Evolutionary conservation across 169 alveolate genomes (phyloP).

Genomic region (Eimeria praecox): DNA sequence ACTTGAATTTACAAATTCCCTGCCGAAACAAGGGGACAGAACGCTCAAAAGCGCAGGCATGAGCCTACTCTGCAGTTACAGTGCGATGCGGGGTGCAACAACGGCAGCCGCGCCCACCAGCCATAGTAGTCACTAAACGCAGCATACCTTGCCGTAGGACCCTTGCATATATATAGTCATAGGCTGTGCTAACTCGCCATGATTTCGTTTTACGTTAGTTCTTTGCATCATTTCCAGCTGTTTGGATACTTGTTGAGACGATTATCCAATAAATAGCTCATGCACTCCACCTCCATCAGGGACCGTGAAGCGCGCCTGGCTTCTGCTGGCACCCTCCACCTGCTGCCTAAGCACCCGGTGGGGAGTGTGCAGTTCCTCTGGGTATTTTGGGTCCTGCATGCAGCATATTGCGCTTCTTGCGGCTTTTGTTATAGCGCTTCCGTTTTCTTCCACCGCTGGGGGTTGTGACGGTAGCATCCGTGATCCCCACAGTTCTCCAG

Average conservation of each 20-base stretch:
- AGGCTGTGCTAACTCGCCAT: neutral
- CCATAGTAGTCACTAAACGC: constrained; percentile 64
- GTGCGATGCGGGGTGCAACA: constrained; percentile 79
- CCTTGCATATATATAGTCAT: constrained; percentile 14
- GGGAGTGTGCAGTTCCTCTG: constrained; percentile 60
- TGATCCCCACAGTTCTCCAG: constrained; percentile 67
- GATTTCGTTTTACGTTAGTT: constrained; percentile 9
- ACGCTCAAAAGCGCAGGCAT: constrained; percentile 21
- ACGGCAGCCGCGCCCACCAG: constrained; percentile 77
- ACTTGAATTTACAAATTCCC: constrained; percentile 60
- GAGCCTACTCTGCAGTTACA: constrained; percentile 44
- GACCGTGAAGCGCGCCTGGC: constrained; percentile 62
- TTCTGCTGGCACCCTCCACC: constrained; percentile 78
- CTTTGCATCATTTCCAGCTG: neutral
- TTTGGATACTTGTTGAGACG: neutral
- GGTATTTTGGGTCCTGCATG: constrained; percentile 57
- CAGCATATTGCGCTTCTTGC: constrained; percentile 62
- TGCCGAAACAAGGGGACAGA: constrained; percentile 37
- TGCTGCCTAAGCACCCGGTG: constrained; percentile 71
- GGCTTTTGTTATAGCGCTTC: constrained; percentile 32
- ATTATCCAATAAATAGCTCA: constrained; percentile 10
- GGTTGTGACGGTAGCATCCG: constrained; percentile 5
- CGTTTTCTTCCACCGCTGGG: neutral
- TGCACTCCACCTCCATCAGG: constrained; percentile 50
- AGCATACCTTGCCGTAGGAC: constrained; percentile 61